A percentile compares a stretch with the other conserved stretches of the same genome.
Conservation (phyloP, 139 green algal genomes). For the Tetradesmus obliquus region DNA sequence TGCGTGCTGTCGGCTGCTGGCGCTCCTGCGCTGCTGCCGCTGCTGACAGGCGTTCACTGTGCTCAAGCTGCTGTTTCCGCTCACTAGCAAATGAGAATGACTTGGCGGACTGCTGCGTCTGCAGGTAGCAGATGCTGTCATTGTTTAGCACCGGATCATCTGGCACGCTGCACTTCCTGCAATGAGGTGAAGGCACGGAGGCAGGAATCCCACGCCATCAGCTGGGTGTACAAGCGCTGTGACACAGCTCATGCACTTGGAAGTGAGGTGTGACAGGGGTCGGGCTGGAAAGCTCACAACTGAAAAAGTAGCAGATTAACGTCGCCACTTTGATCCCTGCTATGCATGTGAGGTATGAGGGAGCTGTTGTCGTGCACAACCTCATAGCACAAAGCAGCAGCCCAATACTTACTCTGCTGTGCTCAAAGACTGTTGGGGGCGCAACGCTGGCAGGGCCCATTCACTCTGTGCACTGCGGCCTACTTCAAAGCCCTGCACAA, state of each 20-base stretch:
- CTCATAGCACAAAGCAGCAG: neutral
- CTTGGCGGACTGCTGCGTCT: slow-evolving; percentile 44
- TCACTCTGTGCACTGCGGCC: slow-evolving; percentile 37
- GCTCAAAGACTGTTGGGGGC: slow-evolving; percentile 2
- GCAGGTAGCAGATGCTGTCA: slow-evolving; percentile 22
- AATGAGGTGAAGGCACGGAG: neutral
- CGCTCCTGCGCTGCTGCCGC: neutral
- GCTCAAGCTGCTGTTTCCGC: slow-evolving; percentile 37
- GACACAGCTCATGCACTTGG: too few species aligned
- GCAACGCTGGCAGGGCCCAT: slow-evolving; percentile 27
- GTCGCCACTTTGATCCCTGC: too few species aligned
- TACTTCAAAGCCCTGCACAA: slow-evolving; percentile 17
- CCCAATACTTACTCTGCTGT: neutral
- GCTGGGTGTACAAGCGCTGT: too few species aligned
- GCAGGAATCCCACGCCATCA: too few species aligned
- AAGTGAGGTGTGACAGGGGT: too few species aligned
- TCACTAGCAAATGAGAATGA: slow-evolving; percentile 17
- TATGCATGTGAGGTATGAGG: too few species aligned
- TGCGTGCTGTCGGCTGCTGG: slow-evolving; percentile 13
- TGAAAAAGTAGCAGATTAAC: too few species aligned
- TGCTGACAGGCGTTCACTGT: neutral
- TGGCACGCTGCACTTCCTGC: neutral
- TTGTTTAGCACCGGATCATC: neutral
- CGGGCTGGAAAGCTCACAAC: too few species aligned
- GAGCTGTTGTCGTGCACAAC: too few species aligned